Evolutionary conservation across 2,329 filamentous ascomycete species (phyloP), one percentile per base, ranked within the genome.

Genomic region (Corynespora cassiicola): DNA sequence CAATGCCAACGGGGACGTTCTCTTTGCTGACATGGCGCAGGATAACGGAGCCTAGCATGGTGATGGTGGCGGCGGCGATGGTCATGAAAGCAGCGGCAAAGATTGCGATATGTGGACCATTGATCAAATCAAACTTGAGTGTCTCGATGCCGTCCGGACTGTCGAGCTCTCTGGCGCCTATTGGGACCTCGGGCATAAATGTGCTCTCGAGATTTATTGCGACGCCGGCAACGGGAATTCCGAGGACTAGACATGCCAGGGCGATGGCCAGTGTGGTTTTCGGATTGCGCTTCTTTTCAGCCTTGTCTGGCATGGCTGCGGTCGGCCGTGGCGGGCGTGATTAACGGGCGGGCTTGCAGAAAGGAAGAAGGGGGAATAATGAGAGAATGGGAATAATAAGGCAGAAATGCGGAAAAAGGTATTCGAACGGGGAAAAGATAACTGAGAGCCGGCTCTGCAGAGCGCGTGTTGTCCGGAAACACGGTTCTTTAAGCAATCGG

Each of bases 171-270:
- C n/a, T n/a, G n/a, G n/a, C n/a, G n/a, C n/a, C n/a, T n/a, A n/a
- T n/a, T n/a, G n/a, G n/a, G n/a, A n/a, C n/a, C n/a, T n/a, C n/a
- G 20, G 37, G 29, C 21, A 45, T 28, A 28, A 31, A 31, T 15
- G 38, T 45, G 20, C 2, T 25, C 21, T 45, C 38, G 28, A 45
- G 37, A 25, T 34, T 38, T 12, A 45, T 36, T 26, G 18, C 23
- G 24, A 38, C 28, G 18, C 31, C 37, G 10, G 25, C 31, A 10
- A 45, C 38, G 22, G 37, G 37, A 17, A 45, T 27, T 9, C 42
- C 42, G 15, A 27, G 21, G 20, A 34, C 26, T 17, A 45, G 42
- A 20, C 37, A 41, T 12, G 37, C 23, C 7, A 34, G 16, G 27
- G 5, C 8, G 7, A 45, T 24, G n/a, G 39, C 28, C 28, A 37